Conservation (phyloP, 2,329 filamentous ascomycete species). For the Teratosphaeria gauchensis region DNA sequence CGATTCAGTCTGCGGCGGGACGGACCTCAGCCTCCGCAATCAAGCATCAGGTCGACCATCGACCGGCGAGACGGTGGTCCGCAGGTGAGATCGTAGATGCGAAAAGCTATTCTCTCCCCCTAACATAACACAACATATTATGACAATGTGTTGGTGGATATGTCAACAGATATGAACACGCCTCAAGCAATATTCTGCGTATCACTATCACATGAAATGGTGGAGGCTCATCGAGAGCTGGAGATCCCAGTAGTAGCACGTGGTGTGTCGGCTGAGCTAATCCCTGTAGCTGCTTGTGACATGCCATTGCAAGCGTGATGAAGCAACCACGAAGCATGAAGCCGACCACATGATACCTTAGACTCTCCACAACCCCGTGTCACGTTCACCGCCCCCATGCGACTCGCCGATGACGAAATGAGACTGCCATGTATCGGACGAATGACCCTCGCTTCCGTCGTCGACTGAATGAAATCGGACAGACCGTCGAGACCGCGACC, state of each 20-base stretch:
- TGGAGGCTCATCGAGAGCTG: too few relatives aligned
- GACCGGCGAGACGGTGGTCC: not conserved
- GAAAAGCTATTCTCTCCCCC: not conserved
- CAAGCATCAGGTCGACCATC: too few relatives aligned
- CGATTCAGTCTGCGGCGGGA: not conserved
- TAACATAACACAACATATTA: not conserved
- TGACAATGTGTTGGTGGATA: not conserved
- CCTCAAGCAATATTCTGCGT: too few relatives aligned
- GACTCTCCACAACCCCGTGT: not conserved
- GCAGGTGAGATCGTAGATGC: not conserved
- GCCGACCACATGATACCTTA: not conserved
- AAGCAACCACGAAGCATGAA: not conserved
- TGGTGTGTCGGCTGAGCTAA: not conserved
- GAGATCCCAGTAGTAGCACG: too few relatives aligned
- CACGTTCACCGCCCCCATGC: not conserved
- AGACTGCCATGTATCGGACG: conserved; percentile 45
- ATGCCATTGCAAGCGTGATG: not conserved
- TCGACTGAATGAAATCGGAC: conserved; percentile 84
- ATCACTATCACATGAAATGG: too few relatives aligned
- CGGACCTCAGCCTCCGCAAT: too few relatives aligned
- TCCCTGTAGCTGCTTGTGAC: not conserved
- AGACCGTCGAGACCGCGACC: conserved; percentile 82
- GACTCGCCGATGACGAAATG: not conserved
- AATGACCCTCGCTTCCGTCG: conserved; percentile 81
- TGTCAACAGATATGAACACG: not conserved